These are phyloP conservation scores for Aureobasidium sp. DNA, from an alignment of 2,329 filamentous ascomycete genomes.

Conservation along the genomic window DNA sequence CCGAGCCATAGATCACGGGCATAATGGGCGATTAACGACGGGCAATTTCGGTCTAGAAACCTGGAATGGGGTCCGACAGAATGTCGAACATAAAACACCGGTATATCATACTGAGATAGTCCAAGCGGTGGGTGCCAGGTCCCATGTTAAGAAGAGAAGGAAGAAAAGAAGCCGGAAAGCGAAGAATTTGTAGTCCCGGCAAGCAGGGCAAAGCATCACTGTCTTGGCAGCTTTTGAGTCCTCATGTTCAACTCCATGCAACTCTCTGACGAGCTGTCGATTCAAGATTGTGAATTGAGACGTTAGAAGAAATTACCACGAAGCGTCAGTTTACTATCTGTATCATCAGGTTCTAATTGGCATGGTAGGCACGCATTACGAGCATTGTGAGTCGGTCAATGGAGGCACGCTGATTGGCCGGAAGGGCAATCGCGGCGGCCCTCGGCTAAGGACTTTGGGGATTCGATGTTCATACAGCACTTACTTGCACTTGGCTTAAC, in stretches of 20 bases:
- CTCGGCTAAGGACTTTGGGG: not conserved
- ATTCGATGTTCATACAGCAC: not conserved
- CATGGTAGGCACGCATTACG: too few species aligned
- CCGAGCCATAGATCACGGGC: conserved; percentile 33
- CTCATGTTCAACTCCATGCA: too few species aligned
- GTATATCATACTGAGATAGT: conserved; percentile 25
- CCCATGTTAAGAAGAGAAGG: conserved; percentile 20
- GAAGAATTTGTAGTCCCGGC: not conserved
- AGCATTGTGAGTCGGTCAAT: too few species aligned
- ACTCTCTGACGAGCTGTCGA: too few species aligned
- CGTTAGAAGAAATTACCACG: too few species aligned
- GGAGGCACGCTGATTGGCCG: too few species aligned
- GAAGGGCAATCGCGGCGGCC: not conserved
- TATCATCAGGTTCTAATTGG: too few species aligned
- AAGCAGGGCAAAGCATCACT: too few species aligned
- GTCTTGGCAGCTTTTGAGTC: too few species aligned
- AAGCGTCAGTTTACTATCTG: too few species aligned
- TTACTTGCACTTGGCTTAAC: not conserved
- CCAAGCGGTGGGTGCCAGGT: conserved; percentile 28
- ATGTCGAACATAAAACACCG: conserved; percentile 24
- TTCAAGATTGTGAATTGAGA: too few species aligned
- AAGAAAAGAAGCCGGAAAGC: conserved; percentile 16
- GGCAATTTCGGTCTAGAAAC: conserved; percentile 40
- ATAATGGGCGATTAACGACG: conserved; percentile 49
- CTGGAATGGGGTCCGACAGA: conserved; percentile 22